Conservation (phyloP, 768 basidiomycete species). For the Mycena polygramma region DNA sequence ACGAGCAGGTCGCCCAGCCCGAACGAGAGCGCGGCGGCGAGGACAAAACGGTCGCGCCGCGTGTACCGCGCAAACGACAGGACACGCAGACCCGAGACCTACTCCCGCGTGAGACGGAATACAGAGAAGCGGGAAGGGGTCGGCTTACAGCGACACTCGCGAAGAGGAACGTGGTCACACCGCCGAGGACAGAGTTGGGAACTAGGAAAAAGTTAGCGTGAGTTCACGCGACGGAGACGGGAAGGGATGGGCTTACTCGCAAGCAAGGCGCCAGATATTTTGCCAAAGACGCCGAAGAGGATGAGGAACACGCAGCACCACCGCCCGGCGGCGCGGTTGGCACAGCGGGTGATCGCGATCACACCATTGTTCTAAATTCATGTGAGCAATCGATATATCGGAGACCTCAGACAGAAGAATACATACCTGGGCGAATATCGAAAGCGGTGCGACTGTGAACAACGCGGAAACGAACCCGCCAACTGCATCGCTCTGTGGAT, state of each 20-base stretch:
- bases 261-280: conserved; percentile 83
- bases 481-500: conserved; percentile 76
- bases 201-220: conserved; percentile 43
- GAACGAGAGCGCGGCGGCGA: conserved; percentile 76
- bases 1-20: conserved; percentile 81
- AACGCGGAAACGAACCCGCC: conserved; percentile 84
- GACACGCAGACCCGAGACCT: conserved; percentile 60
- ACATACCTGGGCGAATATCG: conserved; percentile 61
- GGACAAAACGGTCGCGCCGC: conserved; percentile 76
- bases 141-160: conserved; percentile 66
- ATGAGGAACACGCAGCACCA: conserved; percentile 87
- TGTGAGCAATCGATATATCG: neutral
- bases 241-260: conserved; percentile 52
- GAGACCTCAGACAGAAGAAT: neutral
- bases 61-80: conserved; percentile 70
- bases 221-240: neutral
- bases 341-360: conserved; percentile 89
- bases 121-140: neutral
- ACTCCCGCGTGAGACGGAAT: neutral
- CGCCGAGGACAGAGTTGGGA: conserved; percentile 85
- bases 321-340: conserved; percentile 83
- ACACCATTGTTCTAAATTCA: conserved; percentile 81
- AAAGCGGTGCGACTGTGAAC: conserved; percentile 86
- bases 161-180: conserved; percentile 90
- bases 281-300: conserved; percentile 83